These are phyloP conservation scores for Metschnikowia aberdeeniae DNA, from an alignment of 805 yeast species.

Conservation along the genomic window DNA sequence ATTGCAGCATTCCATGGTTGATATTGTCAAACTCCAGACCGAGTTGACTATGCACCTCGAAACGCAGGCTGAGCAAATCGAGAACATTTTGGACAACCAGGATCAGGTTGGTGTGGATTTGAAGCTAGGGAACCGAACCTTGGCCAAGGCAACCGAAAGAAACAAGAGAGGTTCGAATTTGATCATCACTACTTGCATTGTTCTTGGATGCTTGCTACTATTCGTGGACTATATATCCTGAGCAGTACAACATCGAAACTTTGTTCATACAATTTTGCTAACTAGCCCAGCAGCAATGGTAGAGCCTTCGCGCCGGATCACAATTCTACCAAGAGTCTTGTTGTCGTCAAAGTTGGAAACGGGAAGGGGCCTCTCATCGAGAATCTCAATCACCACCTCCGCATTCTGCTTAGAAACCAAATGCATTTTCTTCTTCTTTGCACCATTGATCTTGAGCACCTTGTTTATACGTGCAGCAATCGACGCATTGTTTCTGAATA, in stretches of 20 bases:
- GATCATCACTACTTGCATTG: slow-evolving; percentile 51
- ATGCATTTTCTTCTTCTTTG: slow-evolving; percentile 49
- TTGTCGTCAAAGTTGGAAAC: slow-evolving; percentile 46
- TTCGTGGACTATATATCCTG: slow-evolving; percentile 44
- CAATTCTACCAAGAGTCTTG: slow-evolving; percentile 59
- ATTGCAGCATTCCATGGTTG: slow-evolving; percentile 61
- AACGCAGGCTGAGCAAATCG: slow-evolving; percentile 67
- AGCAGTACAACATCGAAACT: neutral
- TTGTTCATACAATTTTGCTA: slow-evolving; percentile 13
- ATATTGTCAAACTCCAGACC: slow-evolving; percentile 69
- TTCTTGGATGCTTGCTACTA: slow-evolving; percentile 54
- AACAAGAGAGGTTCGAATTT: slow-evolving; percentile 57
- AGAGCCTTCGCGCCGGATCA: slow-evolving; percentile 62
- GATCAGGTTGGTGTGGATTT: slow-evolving; percentile 64
- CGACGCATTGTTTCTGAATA: slow-evolving; percentile 72
- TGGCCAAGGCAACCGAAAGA: slow-evolving; percentile 62
- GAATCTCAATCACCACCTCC: slow-evolving; percentile 49
- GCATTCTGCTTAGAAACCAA: slow-evolving; percentile 59
- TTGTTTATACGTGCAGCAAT: slow-evolving; percentile 63
- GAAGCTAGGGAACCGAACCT: slow-evolving; percentile 63
- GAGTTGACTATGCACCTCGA: slow-evolving; percentile 71
- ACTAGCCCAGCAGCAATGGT: slow-evolving; percentile 67
- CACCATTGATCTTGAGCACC: slow-evolving; percentile 27
- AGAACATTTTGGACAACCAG: slow-evolving; percentile 60
- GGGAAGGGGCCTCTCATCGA: slow-evolving; percentile 47